These are phyloP conservation scores for Casaregolazyma suthepensis DNA, from an alignment of 1,139 yeast species.

Conservation along the genomic window DNA sequence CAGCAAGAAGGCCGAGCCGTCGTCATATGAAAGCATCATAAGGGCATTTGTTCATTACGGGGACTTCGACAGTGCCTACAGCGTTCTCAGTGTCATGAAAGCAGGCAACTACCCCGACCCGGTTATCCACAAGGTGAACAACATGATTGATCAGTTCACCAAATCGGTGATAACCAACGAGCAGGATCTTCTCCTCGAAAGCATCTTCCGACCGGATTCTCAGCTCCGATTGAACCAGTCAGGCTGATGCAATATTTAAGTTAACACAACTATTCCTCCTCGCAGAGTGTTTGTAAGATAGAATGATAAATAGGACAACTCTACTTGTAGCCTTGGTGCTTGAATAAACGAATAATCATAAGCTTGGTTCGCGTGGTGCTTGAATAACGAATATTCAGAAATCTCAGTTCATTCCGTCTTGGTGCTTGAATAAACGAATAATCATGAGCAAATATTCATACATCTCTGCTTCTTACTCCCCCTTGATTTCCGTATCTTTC, in stretches of 20 bases:
- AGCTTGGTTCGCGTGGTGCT: too few species aligned
- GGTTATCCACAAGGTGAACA: slow-evolving; percentile 26
- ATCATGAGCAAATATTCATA: too few species aligned
- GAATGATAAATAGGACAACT: background rate
- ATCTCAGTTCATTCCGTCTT: background rate
- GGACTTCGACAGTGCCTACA: slow-evolving; percentile 24
- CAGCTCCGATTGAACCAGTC: slow-evolving; percentile 10
- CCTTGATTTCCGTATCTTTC: background rate
- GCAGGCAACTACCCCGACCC: slow-evolving; percentile 28
- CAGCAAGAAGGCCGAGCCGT: slow-evolving; percentile 31
- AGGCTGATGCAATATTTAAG: background rate
- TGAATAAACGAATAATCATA: too few species aligned
- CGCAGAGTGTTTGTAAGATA: background rate
- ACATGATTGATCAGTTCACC: slow-evolving; percentile 11
- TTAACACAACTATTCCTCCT: background rate
- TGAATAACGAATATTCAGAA: background rate
- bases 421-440: too few species aligned
- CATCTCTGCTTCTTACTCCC: background rate
- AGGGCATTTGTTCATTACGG: slow-evolving; percentile 30
- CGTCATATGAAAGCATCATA: slow-evolving; percentile 34
- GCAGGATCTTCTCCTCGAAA: slow-evolving; percentile 18
- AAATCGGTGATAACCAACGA: background rate
- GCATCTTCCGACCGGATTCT: slow-evolving; percentile 23
- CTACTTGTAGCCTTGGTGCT: background rate
- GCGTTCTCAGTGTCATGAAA: slow-evolving; percentile 27